These are phyloP conservation scores for Aphanocladium album DNA, from an alignment of 2,329 filamentous ascomycete species.

Conservation along the genomic window DNA sequence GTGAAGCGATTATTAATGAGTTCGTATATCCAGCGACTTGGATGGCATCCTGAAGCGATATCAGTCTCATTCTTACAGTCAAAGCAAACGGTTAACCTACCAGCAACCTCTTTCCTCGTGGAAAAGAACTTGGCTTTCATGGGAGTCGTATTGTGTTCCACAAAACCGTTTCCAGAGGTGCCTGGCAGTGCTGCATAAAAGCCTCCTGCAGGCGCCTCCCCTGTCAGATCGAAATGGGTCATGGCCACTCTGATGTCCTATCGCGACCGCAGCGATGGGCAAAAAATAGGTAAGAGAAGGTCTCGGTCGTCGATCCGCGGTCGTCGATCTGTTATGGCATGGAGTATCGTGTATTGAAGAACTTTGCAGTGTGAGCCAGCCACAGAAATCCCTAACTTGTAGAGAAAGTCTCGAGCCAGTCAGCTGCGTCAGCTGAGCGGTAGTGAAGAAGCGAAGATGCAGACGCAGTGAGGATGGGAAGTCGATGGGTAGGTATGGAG, in stretches of 20 bases:
- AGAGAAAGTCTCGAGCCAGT: too few relatives aligned
- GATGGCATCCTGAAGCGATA: conserved; percentile 23
- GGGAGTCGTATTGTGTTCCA: conserved; percentile 27
- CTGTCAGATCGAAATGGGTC: conserved; percentile 26
- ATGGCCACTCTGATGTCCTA: conserved; percentile 18
- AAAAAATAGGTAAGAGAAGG: background rate
- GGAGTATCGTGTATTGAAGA: background rate
- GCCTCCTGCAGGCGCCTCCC: conserved; percentile 23
- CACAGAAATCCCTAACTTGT: background rate
- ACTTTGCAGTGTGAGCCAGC: conserved; percentile 2
- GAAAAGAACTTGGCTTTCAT: conserved; percentile 26
- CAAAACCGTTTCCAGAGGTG: conserved; percentile 23
- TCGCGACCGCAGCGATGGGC: background rate
- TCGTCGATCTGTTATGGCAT: background rate
- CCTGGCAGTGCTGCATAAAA: conserved; percentile 30
- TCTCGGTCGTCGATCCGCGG: background rate
- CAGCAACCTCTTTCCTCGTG: conserved; percentile 22
- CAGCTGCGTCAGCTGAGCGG: background rate
- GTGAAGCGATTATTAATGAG: conserved; percentile 33
- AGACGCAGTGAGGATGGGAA: background rate
- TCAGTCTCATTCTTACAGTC: conserved; percentile 10
- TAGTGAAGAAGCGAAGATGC: background rate
- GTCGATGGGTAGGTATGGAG: background rate
- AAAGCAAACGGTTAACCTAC: conserved; percentile 18
- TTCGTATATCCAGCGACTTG: conserved; percentile 38